Conservation (phyloP, 345 rosid genomes). For the Limnanthes douglasii region DNA sequence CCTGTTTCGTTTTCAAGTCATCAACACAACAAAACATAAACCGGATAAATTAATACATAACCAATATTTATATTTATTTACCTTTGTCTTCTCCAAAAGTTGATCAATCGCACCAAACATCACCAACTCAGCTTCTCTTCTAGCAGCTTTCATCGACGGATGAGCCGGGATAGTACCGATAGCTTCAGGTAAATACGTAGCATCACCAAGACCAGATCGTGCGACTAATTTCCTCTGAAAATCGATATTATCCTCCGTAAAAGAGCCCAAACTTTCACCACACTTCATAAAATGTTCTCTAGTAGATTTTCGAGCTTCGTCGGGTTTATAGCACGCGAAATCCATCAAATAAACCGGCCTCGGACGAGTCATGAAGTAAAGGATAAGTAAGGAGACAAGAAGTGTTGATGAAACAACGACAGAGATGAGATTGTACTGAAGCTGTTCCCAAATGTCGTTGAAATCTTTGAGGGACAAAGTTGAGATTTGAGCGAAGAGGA, state of each 20-base stretch:
- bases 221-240: conserved; percentile 31
- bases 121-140: conserved; percentile 35
- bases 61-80: too few relatives aligned
- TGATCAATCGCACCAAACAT: conserved; percentile 39
- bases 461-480: conserved; percentile 24
- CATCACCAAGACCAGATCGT: conserved; percentile 41
- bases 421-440: conserved; percentile 30
- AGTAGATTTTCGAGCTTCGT: conserved; percentile 18
- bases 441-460: conserved; percentile 33
- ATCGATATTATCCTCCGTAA: conserved; percentile 23
- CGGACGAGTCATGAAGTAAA: conserved; percentile 30
- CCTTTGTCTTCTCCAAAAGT: conserved; percentile 22
- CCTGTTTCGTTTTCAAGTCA: conserved; percentile 20
- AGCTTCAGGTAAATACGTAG: conserved; percentile 30
- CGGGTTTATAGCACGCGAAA: conserved; percentile 30
- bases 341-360: conserved; percentile 27
- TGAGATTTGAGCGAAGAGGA: conserved; percentile 22
- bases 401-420: conserved; percentile 26
- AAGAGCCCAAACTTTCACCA: conserved; percentile 14
- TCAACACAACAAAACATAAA: too few relatives aligned
- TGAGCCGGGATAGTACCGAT: conserved; percentile 25
- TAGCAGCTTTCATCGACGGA: conserved; percentile 28
- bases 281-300: conserved; percentile 25
- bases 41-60: too few relatives aligned
- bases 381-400: conserved; percentile 26